Percentiles rank a stretch among this genome's conserved stretches.
phyloP scores from a whole-genome alignment of 1,284 basidiomycete species.

The Irpex lacteus region DNA sequence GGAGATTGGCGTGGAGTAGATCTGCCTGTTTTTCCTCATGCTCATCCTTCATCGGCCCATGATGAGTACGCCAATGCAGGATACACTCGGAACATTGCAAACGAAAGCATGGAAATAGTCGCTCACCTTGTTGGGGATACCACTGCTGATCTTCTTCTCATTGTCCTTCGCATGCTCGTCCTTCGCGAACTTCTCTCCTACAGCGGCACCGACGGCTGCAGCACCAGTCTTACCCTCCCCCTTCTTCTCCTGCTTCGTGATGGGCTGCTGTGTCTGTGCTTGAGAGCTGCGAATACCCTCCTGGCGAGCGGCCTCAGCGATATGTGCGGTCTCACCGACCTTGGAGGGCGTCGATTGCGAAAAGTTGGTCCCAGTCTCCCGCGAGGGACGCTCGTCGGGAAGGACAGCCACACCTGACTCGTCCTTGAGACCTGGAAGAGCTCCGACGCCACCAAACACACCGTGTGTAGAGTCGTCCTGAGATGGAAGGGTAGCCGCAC shows the following conservation, averaged over 20 bases:
- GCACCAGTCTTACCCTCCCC: neutral
- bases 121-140: conserved; percentile 22
- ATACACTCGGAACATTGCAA: neutral
- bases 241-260: neutral
- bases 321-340: conserved; percentile 9
- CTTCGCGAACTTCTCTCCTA: conserved; percentile 10
- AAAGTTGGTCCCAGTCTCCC: neutral
- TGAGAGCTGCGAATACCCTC: neutral
- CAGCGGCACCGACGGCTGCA: conserved; percentile 8
- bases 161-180: conserved; percentile 8
- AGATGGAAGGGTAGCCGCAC: neutral
- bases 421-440: conserved; percentile 26
- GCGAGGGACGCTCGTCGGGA: conserved; percentile 24
- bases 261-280: neutral
- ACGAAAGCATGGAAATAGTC: neutral
- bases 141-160: conserved; percentile 7
- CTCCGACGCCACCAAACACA: conserved; percentile 24
- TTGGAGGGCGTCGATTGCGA: neutral
- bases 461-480: neutral
- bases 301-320: conserved; percentile 8
- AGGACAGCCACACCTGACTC: conserved; percentile 30
- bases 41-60: conserved; percentile 8
- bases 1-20: conserved; percentile 18
- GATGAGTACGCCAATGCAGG: neutral
- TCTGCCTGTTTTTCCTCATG: conserved; percentile 22